phyloP scores from a whole-genome alignment of 2,329 filamentous ascomycete genomes.

The Ciborinia camelliae region DNA sequence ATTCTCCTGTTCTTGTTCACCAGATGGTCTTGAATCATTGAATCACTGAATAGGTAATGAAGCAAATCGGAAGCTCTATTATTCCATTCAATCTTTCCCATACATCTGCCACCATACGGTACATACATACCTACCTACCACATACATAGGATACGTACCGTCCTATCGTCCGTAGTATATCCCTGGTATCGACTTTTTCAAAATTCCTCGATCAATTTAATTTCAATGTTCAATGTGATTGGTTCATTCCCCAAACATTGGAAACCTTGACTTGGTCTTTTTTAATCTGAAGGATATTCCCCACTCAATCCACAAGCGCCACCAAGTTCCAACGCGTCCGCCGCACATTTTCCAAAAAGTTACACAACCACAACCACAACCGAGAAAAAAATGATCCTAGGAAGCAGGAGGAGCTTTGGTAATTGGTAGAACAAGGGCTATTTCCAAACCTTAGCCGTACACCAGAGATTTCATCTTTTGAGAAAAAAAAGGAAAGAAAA shows the following conservation, averaged over 20 bases:
- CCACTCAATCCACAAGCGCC: background rate
- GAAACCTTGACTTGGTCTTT: too few relatives aligned
- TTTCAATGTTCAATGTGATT: background rate
- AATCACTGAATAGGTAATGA: background rate
- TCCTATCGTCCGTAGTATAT: too few relatives aligned
- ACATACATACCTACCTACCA: too few relatives aligned
- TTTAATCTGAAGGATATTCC: too few relatives aligned
- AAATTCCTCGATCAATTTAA: background rate
- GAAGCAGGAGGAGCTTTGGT: slow-evolving; percentile 4
- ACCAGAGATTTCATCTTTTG: background rate
- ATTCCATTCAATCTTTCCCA: too few relatives aligned
- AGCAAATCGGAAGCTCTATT: background rate
- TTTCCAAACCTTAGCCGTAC: background rate
- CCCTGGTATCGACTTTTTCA: too few relatives aligned
- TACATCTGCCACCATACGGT: too few relatives aligned
- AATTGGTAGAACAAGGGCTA: background rate
- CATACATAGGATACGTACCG: background rate
- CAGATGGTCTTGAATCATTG: too few relatives aligned
- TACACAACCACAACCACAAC: too few relatives aligned
- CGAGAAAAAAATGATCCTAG: background rate
- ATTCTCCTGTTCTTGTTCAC: too few relatives aligned
- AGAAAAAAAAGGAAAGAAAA: too few relatives aligned
- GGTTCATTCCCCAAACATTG: background rate
- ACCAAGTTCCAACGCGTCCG: too few relatives aligned
- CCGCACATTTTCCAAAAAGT: slow-evolving; percentile 2